Conservation (phyloP, 495 filamentous ascomycete genomes). For the Elasticomyces elasticus region DNA sequence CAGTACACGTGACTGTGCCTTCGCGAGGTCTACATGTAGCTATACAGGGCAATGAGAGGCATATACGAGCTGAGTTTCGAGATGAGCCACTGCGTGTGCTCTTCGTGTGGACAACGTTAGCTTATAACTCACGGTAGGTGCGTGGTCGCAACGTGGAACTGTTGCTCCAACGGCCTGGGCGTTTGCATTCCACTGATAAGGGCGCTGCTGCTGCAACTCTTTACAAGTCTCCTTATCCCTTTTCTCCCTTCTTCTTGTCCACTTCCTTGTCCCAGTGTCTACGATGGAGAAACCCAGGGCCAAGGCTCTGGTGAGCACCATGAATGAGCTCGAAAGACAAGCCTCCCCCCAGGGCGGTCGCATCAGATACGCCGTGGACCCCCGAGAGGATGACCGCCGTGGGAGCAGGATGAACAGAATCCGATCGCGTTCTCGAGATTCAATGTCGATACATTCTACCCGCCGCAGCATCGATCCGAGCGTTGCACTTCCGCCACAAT, state of each 20-base stretch:
- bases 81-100: too few relatives aligned
- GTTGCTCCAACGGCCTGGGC: background rate
- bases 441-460: conserved; percentile 5
- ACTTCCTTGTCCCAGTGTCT: background rate
- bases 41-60: too few relatives aligned
- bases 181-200: background rate
- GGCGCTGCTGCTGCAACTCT: background rate
- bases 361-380: background rate
- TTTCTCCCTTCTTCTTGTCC: background rate
- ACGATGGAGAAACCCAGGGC: background rate
- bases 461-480: conserved; percentile 10
- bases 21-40: too few relatives aligned
- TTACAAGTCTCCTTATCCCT: background rate
- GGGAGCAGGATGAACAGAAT: background rate
- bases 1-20: too few relatives aligned
- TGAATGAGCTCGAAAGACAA: background rate
- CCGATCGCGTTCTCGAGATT: conserved; percentile 4
- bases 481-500: conserved; percentile 11
- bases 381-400: background rate
- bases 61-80: too few relatives aligned
- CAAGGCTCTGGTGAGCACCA: background rate
- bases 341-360: background rate
- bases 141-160: too few relatives aligned
- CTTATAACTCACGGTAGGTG: too few relatives aligned
- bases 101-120: too few relatives aligned